A percentile compares a stretch with the other conserved stretches of the same genome.
phyloP scores from a whole-genome alignment of 2,329 filamentous ascomycete species.

The Graphiopsis chlorocephala region DNA sequence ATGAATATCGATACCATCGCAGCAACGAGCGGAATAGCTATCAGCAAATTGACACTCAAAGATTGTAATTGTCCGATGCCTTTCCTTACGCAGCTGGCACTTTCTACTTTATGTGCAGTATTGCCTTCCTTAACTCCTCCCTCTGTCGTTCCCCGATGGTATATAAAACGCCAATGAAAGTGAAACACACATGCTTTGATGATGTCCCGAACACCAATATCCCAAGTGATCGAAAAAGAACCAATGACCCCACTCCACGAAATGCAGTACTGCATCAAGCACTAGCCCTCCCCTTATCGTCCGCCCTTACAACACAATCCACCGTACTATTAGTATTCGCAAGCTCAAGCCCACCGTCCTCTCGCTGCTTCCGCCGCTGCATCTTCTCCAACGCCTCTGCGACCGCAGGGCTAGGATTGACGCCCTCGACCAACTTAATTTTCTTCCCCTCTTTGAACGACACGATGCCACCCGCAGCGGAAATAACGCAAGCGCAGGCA shows the following conservation, averaged over 20 bases:
- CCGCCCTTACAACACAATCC: not conserved
- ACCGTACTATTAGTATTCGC: not conserved
- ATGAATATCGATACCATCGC: not conserved
- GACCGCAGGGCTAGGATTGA: constrained; percentile 33
- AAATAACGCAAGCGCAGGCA: constrained; percentile 67
- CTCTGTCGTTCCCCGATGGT: not conserved
- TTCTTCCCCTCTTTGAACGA: constrained; percentile 67
- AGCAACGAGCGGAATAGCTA: not conserved
- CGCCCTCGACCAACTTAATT: constrained; percentile 70
- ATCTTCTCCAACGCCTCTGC: constrained; percentile 6
- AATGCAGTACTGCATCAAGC: not conserved
- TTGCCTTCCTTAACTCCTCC: not conserved
- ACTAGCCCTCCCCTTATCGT: not conserved
- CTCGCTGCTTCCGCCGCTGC: not conserved
- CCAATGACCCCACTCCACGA: not conserved
- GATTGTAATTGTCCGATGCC: not conserved
- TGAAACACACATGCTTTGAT: not conserved
- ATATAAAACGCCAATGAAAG: not conserved
- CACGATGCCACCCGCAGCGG: constrained; percentile 65
- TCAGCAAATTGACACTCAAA: not conserved
- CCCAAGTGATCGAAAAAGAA: not conserved
- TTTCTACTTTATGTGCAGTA: not conserved
- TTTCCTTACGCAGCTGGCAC: not conserved
- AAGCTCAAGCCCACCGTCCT: not conserved
- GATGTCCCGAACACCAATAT: not conserved